Conservation (phyloP, 352 stramenopile species). For the Phytophthora quininea region DNA sequence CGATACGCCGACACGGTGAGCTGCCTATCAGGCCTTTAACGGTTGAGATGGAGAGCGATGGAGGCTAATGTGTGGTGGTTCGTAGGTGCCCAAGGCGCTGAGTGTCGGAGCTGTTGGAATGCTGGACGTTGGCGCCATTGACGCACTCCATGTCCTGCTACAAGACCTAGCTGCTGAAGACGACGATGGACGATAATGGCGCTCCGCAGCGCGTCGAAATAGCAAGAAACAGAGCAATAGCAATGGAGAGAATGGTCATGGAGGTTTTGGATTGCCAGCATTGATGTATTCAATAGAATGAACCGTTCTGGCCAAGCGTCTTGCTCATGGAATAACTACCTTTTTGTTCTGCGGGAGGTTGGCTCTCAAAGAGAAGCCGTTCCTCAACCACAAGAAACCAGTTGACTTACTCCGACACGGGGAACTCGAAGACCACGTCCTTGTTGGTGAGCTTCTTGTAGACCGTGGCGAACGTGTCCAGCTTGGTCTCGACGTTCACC, state of each 20-base stretch:
- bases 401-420: conserved; percentile 85
- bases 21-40: neutral
- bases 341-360: conserved; percentile 25
- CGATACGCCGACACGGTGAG: conserved; percentile 45
- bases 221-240: conserved; percentile 15
- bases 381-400: conserved; percentile 26
- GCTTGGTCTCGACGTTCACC: conserved; percentile 99
- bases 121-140: conserved; percentile 45
- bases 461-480: conserved; percentile 99
- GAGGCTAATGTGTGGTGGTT: conserved; percentile 12
- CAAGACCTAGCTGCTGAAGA: conserved; percentile 59
- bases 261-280: conserved; percentile 6
- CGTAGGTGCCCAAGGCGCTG: conserved; percentile 55
- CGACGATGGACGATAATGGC: conserved; percentile 77
- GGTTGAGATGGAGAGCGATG: neutral
- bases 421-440: conserved; percentile 99
- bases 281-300: conserved; percentile 30
- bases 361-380: conserved; percentile 23
- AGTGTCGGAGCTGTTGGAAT: conserved; percentile 34
- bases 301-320: conserved; percentile 36
- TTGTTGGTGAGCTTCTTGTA: conserved; percentile 99
- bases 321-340: conserved; percentile 67
- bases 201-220: conserved; percentile 37
- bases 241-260: too few relatives aligned
- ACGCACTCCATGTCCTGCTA: conserved; percentile 45